phyloP scores from a whole-genome alignment of 208 protist genomes.

The Vickermania spadyakhi region DNA sequence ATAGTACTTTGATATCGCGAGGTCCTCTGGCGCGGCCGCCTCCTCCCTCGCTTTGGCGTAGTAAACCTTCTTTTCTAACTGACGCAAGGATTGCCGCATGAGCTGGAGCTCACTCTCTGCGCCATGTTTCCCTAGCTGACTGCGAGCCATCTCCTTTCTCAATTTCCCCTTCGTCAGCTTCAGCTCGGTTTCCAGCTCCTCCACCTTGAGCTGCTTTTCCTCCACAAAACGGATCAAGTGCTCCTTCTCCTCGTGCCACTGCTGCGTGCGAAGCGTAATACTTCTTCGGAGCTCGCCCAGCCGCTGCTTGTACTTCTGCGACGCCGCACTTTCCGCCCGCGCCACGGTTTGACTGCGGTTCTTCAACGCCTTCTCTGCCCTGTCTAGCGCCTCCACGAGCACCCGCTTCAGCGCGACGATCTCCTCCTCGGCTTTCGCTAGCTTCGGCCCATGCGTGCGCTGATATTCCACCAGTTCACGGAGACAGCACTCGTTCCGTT shows the following conservation, averaged over 20 bases:
- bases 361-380: background rate
- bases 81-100: slow-evolving; percentile 65
- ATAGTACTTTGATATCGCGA: slow-evolving; percentile 20
- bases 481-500: slow-evolving; percentile 37
- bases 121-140: slow-evolving; percentile 52
- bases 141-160: slow-evolving; percentile 31
- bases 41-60: slow-evolving; percentile 27
- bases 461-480: slow-evolving; percentile 47
- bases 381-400: slow-evolving; percentile 14
- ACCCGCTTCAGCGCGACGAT: slow-evolving; percentile 32
- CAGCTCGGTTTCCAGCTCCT: slow-evolving; percentile 12
- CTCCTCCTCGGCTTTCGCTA: slow-evolving; percentile 24
- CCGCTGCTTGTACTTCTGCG: background rate
- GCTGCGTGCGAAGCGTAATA: background rate
- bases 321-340: background rate
- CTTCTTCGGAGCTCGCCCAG: slow-evolving; percentile 5
- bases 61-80: slow-evolving; percentile 68
- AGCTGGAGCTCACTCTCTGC: slow-evolving; percentile 62
- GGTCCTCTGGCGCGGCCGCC: slow-evolving; percentile 8
- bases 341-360: background rate
- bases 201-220: slow-evolving; percentile 10
- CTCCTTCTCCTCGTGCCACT: slow-evolving; percentile 1
- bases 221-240: background rate
- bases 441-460: slow-evolving; percentile 29
- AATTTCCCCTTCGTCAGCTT: slow-evolving; percentile 14